Percentiles rank a stretch among this genome's conserved stretches.
Evolutionary conservation across 176 grass and related monocot genomes (phyloP).

Genomic region (Metroxylon sagu): DNA sequence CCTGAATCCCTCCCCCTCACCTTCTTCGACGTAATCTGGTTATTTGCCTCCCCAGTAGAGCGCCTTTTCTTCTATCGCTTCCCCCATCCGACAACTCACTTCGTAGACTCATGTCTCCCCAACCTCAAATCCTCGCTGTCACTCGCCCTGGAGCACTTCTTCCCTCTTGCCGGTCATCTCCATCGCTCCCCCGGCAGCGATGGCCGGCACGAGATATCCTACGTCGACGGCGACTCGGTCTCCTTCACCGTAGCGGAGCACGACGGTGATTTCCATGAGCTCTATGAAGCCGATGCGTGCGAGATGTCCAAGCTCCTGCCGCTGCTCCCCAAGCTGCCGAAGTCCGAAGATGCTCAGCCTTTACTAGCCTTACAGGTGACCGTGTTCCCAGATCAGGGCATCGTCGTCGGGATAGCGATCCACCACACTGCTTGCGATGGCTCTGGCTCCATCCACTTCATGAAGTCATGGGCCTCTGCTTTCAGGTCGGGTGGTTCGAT

Average conservation of each 20-base stretch:
- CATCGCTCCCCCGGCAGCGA: slow-evolving; percentile 1
- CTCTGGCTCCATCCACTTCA: slow-evolving; percentile 26
- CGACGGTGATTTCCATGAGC: slow-evolving; percentile 4
- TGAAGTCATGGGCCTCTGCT: slow-evolving; percentile 23
- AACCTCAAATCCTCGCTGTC: slow-evolving; percentile 20
- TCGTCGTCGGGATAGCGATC: slow-evolving; percentile 26
- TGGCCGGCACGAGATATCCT: slow-evolving; percentile 22
- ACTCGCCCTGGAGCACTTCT: slow-evolving; percentile 14
- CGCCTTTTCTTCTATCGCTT: slow-evolving; percentile 33
- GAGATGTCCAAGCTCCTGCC: slow-evolving; percentile 15
- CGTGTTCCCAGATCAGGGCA: slow-evolving; percentile 21
- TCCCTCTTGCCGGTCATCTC: slow-evolving; percentile 20
- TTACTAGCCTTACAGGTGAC: slow-evolving; percentile 35
- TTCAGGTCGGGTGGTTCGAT: not conserved
- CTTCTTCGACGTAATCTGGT: slow-evolving; percentile 27
- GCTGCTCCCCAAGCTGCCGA: slow-evolving; percentile 16
- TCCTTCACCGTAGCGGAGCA: slow-evolving; percentile 20
- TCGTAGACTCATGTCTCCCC: not conserved
- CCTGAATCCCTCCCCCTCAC: slow-evolving; percentile 22
- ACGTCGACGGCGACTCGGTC: slow-evolving; percentile 18
- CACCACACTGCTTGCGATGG: slow-evolving; percentile 41
- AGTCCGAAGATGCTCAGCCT: not conserved
- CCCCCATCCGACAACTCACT: not conserved
- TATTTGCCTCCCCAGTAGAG: slow-evolving; percentile 15
- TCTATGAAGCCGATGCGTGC: slow-evolving; percentile 6